Percentiles rank a stretch among this genome's conserved stretches.
Evolutionary conservation across 805 yeast genomes (phyloP).

Genomic region (Huiozyma sinensis): DNA sequence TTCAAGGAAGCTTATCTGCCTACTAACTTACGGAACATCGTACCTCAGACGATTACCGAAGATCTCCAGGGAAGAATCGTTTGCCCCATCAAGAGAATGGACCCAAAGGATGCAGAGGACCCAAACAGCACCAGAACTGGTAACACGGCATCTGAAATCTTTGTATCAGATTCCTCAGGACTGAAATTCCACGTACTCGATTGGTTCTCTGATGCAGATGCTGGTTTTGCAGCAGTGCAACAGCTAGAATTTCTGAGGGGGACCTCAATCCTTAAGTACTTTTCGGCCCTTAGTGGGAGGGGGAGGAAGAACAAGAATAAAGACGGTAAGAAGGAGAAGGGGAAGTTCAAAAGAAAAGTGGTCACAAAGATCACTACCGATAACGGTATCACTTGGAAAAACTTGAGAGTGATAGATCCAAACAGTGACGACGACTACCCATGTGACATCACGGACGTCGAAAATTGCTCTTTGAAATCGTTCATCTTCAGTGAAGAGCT

Average conservation of each 20-base stretch:
- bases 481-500: constrained; percentile 30
- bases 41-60: constrained; percentile 22
- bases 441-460: constrained; percentile 26
- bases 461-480: constrained; percentile 40
- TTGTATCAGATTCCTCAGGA: constrained; percentile 25
- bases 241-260: constrained; percentile 12
- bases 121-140: too few relatives aligned
- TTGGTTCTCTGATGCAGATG: constrained; percentile 5
- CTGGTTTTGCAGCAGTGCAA: constrained; percentile 4
- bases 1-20: constrained; percentile 34
- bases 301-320: background rate
- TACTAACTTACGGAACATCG: constrained; percentile 21
- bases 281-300: background rate
- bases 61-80: constrained; percentile 21
- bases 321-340: constrained; percentile 1
- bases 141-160: constrained; percentile 7
- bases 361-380: constrained; percentile 36
- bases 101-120: constrained; percentile 5
- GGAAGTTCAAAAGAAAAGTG: constrained; percentile 6
- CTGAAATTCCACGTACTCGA: constrained; percentile 17
- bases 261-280: constrained; percentile 11
- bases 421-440: constrained; percentile 18
- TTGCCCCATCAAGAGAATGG: constrained; percentile 7
- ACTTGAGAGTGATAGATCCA: constrained; percentile 37
- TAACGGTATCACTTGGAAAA: constrained; percentile 45